Conservation (phyloP, 1,284 basidiomycete species). For the Ceratobasidium sp. region DNA sequence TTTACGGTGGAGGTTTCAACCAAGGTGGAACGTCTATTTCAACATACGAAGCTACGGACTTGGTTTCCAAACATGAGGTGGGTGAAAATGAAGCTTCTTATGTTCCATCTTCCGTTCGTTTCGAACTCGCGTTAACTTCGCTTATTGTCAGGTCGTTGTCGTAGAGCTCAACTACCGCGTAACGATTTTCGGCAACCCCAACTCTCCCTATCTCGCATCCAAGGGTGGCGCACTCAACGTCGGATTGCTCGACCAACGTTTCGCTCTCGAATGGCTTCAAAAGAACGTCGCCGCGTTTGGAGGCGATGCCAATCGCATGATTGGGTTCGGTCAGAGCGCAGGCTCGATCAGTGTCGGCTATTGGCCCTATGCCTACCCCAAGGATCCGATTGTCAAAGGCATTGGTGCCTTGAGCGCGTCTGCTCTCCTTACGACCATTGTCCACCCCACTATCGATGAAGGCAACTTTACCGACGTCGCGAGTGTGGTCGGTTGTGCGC, state of each 20-base stretch:
- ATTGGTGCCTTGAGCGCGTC: conserved; percentile 4
- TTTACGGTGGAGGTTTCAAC: conserved; percentile 34
- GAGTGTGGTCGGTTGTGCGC: conserved; percentile 20
- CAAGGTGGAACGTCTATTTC: conserved; percentile 29
- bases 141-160: background rate
- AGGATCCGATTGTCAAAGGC: conserved; percentile 30
- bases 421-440: background rate
- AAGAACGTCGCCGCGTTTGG: conserved; percentile 55
- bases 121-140: background rate
- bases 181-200: conserved; percentile 34
- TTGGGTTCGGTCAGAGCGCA: conserved; percentile 44
- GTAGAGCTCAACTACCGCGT: conserved; percentile 33
- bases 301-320: conserved; percentile 50
- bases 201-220: conserved; percentile 40
- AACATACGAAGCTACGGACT: conserved; percentile 9
- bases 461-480: conserved; percentile 37
- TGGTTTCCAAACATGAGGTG: conserved; percentile 35
- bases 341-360: conserved; percentile 16
- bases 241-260: conserved; percentile 52
- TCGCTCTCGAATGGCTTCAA: conserved; percentile 56
- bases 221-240: conserved; percentile 46
- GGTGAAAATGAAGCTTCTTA: too few species aligned
- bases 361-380: conserved; percentile 23
- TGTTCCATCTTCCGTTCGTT: conserved; percentile 14
- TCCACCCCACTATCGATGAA: background rate